These are phyloP conservation scores for Fusarium domesticum DNA, from an alignment of 2,329 filamentous ascomycete genomes.

Conservation along the genomic window DNA sequence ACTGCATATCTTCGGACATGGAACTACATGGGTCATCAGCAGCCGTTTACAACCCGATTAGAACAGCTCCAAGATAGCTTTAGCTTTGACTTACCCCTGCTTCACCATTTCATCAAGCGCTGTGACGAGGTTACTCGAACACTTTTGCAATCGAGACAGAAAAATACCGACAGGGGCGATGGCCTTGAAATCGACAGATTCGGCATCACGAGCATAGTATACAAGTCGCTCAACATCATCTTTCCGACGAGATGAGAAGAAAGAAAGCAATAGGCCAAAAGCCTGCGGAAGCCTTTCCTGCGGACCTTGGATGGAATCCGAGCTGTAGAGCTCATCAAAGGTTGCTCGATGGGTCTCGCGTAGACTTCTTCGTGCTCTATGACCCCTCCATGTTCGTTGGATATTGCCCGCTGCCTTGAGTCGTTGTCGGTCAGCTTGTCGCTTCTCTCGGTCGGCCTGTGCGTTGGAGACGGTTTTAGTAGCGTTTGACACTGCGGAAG, in stretches of 20 bases:
- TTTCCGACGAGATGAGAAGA: slow-evolving; percentile 43
- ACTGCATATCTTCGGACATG: slow-evolving; percentile 22
- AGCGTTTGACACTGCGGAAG: slow-evolving; percentile 57
- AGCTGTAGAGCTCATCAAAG: slow-evolving; percentile 60
- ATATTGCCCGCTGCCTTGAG: slow-evolving; percentile 70
- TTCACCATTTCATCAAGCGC: slow-evolving; percentile 29
- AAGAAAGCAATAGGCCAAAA: slow-evolving; percentile 47
- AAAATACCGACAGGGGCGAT: slow-evolving; percentile 35
- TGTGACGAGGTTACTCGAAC: slow-evolving; percentile 38
- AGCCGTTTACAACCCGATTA: too few relatives aligned
- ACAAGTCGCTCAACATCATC: slow-evolving; percentile 51
- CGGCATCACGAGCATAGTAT: slow-evolving; percentile 44
- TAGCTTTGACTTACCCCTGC: slow-evolving; percentile 23
- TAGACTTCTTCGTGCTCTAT: slow-evolving; percentile 58
- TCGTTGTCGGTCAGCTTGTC: slow-evolving; percentile 77
- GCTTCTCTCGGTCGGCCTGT: slow-evolving; percentile 76
- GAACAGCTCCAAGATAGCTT: too few relatives aligned
- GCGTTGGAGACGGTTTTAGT: slow-evolving; percentile 80
- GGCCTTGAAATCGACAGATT: slow-evolving; percentile 33
- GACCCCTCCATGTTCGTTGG: slow-evolving; percentile 80
- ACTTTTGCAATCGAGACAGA: slow-evolving; percentile 31
- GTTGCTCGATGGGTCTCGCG: slow-evolving; percentile 55
- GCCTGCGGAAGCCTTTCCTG: slow-evolving; percentile 39
- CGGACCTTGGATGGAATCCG: slow-evolving; percentile 31
- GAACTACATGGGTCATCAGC: too few relatives aligned